phyloP scores from a whole-genome alignment of 192 early-diverging fungal genomes.

The Coemansia sp. region DNA sequence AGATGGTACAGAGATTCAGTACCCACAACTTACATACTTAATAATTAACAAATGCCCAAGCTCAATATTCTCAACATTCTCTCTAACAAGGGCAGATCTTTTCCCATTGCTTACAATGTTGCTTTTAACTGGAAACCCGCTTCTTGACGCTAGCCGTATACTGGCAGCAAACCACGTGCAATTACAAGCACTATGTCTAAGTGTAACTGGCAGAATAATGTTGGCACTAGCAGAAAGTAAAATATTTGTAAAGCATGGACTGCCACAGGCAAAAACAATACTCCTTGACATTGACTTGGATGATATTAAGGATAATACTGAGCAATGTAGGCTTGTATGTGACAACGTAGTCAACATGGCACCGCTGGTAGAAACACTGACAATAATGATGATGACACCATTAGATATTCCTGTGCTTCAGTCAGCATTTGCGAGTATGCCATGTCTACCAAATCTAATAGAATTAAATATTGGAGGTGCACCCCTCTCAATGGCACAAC shows the following conservation, averaged over 20 bases:
- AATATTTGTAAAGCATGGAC: neutral
- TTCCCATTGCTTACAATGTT: neutral
- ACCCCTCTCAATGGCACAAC: neutral
- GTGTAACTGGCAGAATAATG: neutral
- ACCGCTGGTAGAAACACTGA: neutral
- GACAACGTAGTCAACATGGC: neutral
- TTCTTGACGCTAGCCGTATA: neutral
- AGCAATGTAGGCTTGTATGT: neutral
- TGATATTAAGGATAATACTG: neutral
- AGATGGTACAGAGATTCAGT: neutral
- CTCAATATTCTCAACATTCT: neutral
- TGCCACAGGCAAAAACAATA: neutral
- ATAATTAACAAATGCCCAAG: neutral
- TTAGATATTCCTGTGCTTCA: neutral
- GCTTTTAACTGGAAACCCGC: neutral
- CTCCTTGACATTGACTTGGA: neutral
- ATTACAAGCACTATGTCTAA: neutral
- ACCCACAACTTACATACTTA: neutral
- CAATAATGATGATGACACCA: neutral
- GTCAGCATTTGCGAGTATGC: neutral
- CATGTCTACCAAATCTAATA: neutral
- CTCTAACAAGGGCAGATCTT: neutral
- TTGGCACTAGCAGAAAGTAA: neutral
- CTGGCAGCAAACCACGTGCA: neutral
- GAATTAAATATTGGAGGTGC: neutral